These are phyloP conservation scores for Botrytis pseudocinerea DNA, from an alignment of 2,329 filamentous ascomycete species.

Conservation along the genomic window DNA sequence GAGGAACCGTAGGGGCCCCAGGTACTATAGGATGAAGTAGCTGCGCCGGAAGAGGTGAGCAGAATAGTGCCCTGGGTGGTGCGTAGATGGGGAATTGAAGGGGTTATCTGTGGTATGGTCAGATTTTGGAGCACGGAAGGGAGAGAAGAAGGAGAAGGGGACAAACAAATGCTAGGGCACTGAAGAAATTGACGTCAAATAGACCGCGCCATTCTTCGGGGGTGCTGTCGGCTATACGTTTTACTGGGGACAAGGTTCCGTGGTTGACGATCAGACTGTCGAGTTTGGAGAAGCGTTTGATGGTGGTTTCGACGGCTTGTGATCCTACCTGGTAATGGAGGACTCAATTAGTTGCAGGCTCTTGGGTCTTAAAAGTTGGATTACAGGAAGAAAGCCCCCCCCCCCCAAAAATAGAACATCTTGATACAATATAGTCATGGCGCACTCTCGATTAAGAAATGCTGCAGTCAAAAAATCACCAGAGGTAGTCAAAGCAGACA, in stretches of 20 bases:
- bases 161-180: slow-evolving; percentile 72
- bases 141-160: neutral
- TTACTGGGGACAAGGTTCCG: slow-evolving; percentile 74
- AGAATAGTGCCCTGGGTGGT: slow-evolving; percentile 69
- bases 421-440: neutral
- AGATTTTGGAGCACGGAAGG: slow-evolving; percentile 21
- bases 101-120: slow-evolving; percentile 50
- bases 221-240: slow-evolving; percentile 65
- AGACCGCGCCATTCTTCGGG: slow-evolving; percentile 71
- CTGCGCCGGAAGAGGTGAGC: slow-evolving; percentile 78
- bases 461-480: neutral
- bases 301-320: slow-evolving; percentile 64
- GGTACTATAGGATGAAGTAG: slow-evolving; percentile 62
- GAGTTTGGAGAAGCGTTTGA: slow-evolving; percentile 67
- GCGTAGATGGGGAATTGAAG: slow-evolving; percentile 68
- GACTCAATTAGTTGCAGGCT: neutral
- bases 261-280: slow-evolving; percentile 90
- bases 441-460: neutral
- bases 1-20: slow-evolving; percentile 83
- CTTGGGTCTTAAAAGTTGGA: too few relatives aligned
- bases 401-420: neutral
- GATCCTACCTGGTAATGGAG: slow-evolving; percentile 47
- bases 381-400: neutral
- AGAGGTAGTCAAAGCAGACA: neutral
- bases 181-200: slow-evolving; percentile 88